Evolutionary conservation across 2,329 filamentous ascomycete genomes (phyloP), one percentile per base, ranked within the genome.

Genomic region (Dothistroma septosporum): DNA sequence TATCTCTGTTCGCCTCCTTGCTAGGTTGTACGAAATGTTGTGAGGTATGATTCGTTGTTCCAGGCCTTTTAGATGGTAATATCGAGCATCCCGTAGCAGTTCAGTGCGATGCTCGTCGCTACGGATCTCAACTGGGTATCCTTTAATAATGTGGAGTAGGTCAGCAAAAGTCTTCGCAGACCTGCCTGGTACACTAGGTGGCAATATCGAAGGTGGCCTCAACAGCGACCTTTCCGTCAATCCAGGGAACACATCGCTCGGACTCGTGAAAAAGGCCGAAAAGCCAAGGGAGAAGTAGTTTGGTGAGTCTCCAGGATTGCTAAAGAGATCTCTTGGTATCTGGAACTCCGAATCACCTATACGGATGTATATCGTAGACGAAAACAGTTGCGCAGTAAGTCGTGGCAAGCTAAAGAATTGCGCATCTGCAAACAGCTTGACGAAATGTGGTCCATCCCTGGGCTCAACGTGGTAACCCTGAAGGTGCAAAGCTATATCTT

Each of bases 201-300:
- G 92, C 5, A 88, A 77, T 66, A 97, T 94, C 5, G 90, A 89
- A 0, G 93, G 93, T 1, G 93, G 93, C 0, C 93, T 88, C 47
- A 97, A 85, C 21, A 97, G 83, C 14, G 87, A 85, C 62, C 87
- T 85, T 55, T 91, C 86, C 61, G 92, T 86, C 0, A 97, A 83
- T 1, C 92, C 93, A 0, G 93, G 93, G 68, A 96, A 97, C 6
- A 92, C 83, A 69, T 96, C 88, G 14, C 85, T 82, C 0, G 90
- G 90, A 1, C 85, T 86, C 16, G 87, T 87, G 78, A 96, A 96
- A 81, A 96, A 95, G 68, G 91, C 85, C 41, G 87, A 88, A 71
- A 96, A 96, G 61, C 92, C 92, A 3, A 97, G 83, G 0, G 91
- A 89, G 80, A 97, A 97, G 81, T 92, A 97, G 75, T 97, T 97